Percentiles rank a stretch among this genome's conserved stretches.
These are phyloP conservation scores for Voacanga thouarsii DNA, from an alignment of 257 asterid genomes.

Conservation along the genomic window DNA sequence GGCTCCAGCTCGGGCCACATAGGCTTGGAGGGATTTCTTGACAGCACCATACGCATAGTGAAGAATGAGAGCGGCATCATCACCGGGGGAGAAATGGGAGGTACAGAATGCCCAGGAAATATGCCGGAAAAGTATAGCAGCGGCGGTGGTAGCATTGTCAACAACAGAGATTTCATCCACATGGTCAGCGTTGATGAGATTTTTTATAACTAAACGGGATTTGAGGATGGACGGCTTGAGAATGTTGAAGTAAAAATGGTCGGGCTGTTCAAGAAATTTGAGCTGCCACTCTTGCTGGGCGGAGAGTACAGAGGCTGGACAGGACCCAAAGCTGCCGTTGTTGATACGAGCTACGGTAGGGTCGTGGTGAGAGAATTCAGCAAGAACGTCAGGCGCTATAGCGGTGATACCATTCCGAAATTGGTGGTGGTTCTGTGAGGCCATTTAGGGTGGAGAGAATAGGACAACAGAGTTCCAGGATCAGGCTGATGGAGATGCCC, in stretches of 20 bases:
- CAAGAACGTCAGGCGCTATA: conserved; percentile 39
- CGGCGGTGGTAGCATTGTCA: conserved; percentile 94
- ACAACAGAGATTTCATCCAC: conserved; percentile 73
- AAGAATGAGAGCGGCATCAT: conserved; percentile 63
- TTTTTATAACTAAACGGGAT: conserved; percentile 50
- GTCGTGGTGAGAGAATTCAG: conserved; percentile 83
- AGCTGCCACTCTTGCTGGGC: conserved; percentile 77
- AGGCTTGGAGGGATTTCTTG: conserved; percentile 73
- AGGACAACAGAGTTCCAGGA: background rate
- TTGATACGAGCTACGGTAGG: conserved; percentile 63
- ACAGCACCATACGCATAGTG: conserved; percentile 86
- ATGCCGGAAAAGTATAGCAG: conserved; percentile 76
- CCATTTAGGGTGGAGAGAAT: conserved; percentile 17
- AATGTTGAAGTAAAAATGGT: conserved; percentile 55
- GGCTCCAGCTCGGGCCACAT: conserved; percentile 83
- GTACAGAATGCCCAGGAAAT: conserved; percentile 59
- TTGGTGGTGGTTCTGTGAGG: conserved; percentile 11
- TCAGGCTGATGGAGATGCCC: background rate
- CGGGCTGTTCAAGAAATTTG: conserved; percentile 74
- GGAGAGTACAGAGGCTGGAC: conserved; percentile 69
- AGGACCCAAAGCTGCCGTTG: conserved; percentile 92
- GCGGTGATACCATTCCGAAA: conserved; percentile 25
- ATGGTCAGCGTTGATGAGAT: conserved; percentile 67
- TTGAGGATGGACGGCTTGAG: conserved; percentile 58
- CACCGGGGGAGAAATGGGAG: conserved; percentile 46